Conservation (phyloP, 495 filamentous ascomycete genomes). For the Rusavskia elegans region DNA sequence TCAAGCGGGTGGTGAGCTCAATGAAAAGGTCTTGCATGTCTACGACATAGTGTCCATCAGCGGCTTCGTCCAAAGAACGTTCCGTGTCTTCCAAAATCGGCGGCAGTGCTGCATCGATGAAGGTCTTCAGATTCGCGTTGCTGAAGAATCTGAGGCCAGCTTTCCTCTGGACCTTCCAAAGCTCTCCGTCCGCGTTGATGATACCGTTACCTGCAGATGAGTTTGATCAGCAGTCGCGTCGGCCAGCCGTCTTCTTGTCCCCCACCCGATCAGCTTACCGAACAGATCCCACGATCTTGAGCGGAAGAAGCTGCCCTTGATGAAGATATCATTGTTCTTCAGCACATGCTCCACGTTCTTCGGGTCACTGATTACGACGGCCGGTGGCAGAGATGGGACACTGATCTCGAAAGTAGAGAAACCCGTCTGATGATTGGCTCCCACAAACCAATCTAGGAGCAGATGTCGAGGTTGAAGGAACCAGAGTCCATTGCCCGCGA, state of each 20-base stretch:
- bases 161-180: constrained; percentile 44
- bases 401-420: constrained; percentile 38
- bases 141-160: constrained; percentile 42
- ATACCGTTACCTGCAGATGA: constrained; percentile 34
- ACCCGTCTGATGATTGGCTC: constrained; percentile 35
- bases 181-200: constrained; percentile 44
- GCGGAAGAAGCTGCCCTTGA: constrained; percentile 43
- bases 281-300: constrained; percentile 42
- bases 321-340: constrained; percentile 39
- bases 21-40: constrained; percentile 41
- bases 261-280: constrained; percentile 17
- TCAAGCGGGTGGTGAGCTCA: constrained; percentile 42
- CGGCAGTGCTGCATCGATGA: constrained; percentile 39
- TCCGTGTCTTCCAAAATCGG: constrained; percentile 28
- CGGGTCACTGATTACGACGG: constrained; percentile 42
- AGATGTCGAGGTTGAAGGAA: constrained; percentile 40
- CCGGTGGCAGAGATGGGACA: constrained; percentile 40
- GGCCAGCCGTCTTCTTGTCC: neutral
- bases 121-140: constrained; percentile 34
- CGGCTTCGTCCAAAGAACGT: constrained; percentile 15
- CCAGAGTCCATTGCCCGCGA: constrained; percentile 40
- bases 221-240: neutral
- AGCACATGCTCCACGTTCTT: constrained; percentile 42
- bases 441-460: constrained; percentile 42
- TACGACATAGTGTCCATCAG: constrained; percentile 12